phyloP scores from a whole-genome alignment of 2,329 filamentous ascomycete genomes.

The Ilyonectria sp. region DNA sequence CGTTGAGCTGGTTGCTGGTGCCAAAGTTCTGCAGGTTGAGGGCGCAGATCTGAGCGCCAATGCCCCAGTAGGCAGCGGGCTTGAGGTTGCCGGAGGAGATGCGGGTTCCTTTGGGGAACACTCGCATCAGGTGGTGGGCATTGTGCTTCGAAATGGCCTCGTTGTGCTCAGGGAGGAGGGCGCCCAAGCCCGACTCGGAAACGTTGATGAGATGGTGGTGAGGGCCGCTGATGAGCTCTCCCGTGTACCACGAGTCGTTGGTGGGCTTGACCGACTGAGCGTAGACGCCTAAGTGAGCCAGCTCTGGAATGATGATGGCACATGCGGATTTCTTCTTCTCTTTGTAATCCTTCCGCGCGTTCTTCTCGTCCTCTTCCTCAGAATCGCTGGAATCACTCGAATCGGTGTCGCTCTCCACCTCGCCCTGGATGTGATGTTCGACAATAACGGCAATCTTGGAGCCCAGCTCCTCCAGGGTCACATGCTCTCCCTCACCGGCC shows the following conservation, averaged over 20 bases:
- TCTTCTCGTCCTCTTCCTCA: constrained; percentile 59
- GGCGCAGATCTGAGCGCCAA: constrained; percentile 79
- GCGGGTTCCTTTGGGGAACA: constrained; percentile 78
- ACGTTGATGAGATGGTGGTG: constrained; percentile 80
- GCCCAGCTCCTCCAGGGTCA: constrained; percentile 71
- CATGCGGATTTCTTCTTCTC: constrained; percentile 65
- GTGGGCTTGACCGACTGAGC: constrained; percentile 78
- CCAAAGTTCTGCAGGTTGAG: constrained; percentile 81
- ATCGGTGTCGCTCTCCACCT: constrained; percentile 57
- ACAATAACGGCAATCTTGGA: constrained; percentile 78
- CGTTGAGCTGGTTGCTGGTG: constrained; percentile 76
- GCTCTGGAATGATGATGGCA: constrained; percentile 72
- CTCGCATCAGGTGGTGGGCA: constrained; percentile 77
- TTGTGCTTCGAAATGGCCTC: constrained; percentile 72
- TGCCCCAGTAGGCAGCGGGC: constrained; percentile 75
- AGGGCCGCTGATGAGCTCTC: constrained; percentile 67
- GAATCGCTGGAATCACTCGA: constrained; percentile 53
- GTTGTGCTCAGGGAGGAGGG: constrained; percentile 63
- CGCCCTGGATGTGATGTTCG: constrained; percentile 74
- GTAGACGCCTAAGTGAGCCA: constrained; percentile 77
- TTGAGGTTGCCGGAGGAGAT: constrained; percentile 77
- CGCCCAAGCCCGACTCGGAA: constrained; percentile 72
- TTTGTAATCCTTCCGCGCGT: constrained; percentile 68
- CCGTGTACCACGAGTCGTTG: constrained; percentile 77
- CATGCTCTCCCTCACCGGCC: constrained; percentile 65